These are phyloP conservation scores for Kwoniella sp. DNA, from an alignment of 768 basidiomycete species.

Conservation along the genomic window DNA sequence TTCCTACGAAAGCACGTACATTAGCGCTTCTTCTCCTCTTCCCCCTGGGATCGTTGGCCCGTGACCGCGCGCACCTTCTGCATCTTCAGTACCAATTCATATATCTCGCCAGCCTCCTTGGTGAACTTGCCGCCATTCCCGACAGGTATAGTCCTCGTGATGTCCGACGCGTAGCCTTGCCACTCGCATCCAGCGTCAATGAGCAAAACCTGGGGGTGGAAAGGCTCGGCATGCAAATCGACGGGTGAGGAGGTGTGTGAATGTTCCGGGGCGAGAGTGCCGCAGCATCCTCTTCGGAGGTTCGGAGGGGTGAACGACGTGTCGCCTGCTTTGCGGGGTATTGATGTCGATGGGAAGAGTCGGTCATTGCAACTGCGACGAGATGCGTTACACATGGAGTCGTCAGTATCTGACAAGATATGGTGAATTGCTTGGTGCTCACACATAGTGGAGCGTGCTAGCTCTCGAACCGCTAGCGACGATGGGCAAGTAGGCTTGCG, in stretches of 20 bases:
- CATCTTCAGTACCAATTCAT: slow-evolving; percentile 86
- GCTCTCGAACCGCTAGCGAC: slow-evolving; percentile 84
- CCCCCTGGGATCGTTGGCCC: no score
- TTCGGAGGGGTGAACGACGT: slow-evolving; percentile 36
- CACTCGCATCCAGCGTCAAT: slow-evolving; percentile 97
- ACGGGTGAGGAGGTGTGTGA: slow-evolving; percentile 25
- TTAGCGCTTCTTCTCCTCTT: no score
- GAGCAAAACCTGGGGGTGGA: slow-evolving; percentile 66
- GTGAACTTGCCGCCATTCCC: slow-evolving; percentile 92
- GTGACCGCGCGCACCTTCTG: slow-evolving; percentile 68
- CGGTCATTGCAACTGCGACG: slow-evolving; percentile 77
- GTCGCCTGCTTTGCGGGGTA: slow-evolving; percentile 36
- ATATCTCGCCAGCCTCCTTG: slow-evolving; percentile 75
- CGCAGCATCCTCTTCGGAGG: slow-evolving; percentile 50
- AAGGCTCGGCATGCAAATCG: slow-evolving; percentile 62
- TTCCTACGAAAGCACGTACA: slow-evolving; percentile 62
- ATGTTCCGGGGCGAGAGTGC: slow-evolving; percentile 36
- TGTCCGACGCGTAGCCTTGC: slow-evolving; percentile 68
- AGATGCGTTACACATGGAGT: not conserved
- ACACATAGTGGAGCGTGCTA: slow-evolving; percentile 81
- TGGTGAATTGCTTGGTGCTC: slow-evolving; percentile 20
- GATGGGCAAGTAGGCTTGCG: slow-evolving; percentile 90
- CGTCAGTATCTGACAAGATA: not conserved
- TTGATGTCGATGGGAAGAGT: slow-evolving; percentile 46
- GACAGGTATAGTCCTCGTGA: slow-evolving; percentile 62